A percentile compares a stretch with the other conserved stretches of the same genome.
Conservation (phyloP, 2,329 filamentous ascomycete genomes). For the Arthrobotrys pseudoclavata region DNA sequence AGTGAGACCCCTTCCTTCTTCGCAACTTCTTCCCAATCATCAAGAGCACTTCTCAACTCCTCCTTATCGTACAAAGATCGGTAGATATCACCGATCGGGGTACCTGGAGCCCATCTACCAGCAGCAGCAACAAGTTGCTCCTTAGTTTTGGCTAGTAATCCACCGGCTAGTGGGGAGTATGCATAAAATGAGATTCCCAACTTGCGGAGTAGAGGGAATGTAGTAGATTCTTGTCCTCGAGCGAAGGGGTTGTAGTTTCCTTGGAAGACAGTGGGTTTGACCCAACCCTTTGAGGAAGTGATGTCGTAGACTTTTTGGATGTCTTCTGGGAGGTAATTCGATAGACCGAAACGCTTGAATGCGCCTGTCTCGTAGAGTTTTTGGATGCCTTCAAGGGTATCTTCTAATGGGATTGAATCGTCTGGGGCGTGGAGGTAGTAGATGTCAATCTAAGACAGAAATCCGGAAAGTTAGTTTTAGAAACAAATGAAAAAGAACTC, state of each 20-base stretch:
- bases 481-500: not conserved
- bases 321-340: conserved; percentile 88
- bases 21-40: conserved; percentile 63
- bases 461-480: conserved; percentile 8
- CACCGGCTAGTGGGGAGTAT: conserved; percentile 86
- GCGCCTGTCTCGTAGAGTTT: conserved; percentile 88
- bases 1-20: conserved; percentile 77
- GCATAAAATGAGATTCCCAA: conserved; percentile 84
- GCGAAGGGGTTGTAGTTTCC: conserved; percentile 89
- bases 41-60: conserved; percentile 27
- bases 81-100: conserved; percentile 42
- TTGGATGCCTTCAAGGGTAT: conserved; percentile 82
- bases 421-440: conserved; percentile 81
- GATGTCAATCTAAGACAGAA: conserved; percentile 73
- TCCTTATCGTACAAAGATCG: conserved; percentile 50
- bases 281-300: conserved; percentile 84
- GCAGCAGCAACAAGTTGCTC: conserved; percentile 40
- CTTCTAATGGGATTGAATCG: conserved; percentile 78
- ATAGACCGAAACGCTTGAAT: conserved; percentile 83
- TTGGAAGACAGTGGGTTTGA: conserved; percentile 86
- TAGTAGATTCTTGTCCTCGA: conserved; percentile 79
- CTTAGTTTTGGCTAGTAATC: conserved; percentile 73
- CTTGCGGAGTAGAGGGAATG: conserved; percentile 80
- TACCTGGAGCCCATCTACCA: conserved; percentile 39
- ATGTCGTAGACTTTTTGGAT: conserved; percentile 86